Base-by-base conservation (phyloP, 179 eudicot species). In the Sideroxylon spinosum region DNA sequence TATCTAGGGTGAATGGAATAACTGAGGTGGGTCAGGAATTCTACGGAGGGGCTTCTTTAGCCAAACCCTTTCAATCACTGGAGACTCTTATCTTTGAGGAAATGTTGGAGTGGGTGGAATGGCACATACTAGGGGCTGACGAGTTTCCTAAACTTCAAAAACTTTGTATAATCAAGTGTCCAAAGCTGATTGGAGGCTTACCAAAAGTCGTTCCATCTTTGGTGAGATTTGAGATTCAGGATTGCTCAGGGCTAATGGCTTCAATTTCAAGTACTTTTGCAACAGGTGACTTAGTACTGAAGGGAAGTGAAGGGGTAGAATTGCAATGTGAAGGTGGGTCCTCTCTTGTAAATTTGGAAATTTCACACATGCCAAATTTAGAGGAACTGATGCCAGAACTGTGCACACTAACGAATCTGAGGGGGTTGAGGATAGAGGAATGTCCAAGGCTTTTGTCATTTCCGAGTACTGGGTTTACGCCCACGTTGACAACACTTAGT, bases 101-200 rank as follows among this genome's bases (percentile, higher is more conserved):
- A 7, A 28, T 69, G 69, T 62, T 28, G 17, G 50, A 28, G 50
- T 73, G 25, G 65, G 50, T 16, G 50, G 17, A 73, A 56, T 73
- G 76, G 76, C 0, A 3, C 29, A 2, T 22, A 0, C 10, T 6
- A 9, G 76, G 23, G 14, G 19, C 1, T 11, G 66, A 3, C 7
- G 66, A 56, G 9, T 85, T 79, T 71, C 80, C 81, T 62, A 19
- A 23, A 3, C 85, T 85, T 49, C 10, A 12, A 46, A 29, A 48
- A 55, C 83, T 85, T 22, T 8, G 0, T n/a, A n/a, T 84, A 75
- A 13, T 10, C 9, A 6, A 76, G 9, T 84, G 87, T 63, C 87
- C 85, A 0, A 49, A 70, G 59, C 57, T 82, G 46, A 20, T 19
- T 12, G 82, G 87, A 10, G 49, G 50, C 2, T 60, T 84, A 6